These are phyloP conservation scores for Arachnomyces sp. DNA, from an alignment of 2,329 filamentous ascomycete species.

Conservation along the genomic window DNA sequence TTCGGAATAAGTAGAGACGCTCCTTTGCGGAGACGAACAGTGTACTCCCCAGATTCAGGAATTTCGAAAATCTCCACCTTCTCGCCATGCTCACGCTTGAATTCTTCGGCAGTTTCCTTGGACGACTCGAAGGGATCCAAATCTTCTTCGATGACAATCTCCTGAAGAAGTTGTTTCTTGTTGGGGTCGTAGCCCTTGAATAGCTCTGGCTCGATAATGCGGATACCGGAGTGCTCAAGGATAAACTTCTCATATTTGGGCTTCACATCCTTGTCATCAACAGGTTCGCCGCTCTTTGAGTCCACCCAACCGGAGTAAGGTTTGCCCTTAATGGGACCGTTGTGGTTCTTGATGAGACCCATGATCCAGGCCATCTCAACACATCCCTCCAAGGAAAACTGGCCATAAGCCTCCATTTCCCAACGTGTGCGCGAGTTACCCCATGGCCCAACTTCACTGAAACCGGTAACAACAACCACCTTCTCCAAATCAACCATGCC, in stretches of 20 bases:
- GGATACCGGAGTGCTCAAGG: constrained; percentile 92
- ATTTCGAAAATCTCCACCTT: constrained; percentile 98
- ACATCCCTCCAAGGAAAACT: constrained; percentile 95
- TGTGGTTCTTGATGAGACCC: constrained; percentile 98
- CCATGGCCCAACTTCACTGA: constrained; percentile 94
- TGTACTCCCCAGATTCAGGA: constrained; percentile 86
- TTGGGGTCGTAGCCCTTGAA: constrained; percentile 96
- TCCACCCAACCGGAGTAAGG: constrained; percentile 95
- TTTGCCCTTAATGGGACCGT: constrained; percentile 90
- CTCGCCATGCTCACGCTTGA: constrained; percentile 92
- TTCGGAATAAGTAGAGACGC: constrained; percentile 94
- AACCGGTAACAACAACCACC: constrained; percentile 94
- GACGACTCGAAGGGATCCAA: constrained; percentile 94
- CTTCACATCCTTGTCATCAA: constrained; percentile 98
- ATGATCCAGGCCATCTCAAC: constrained; percentile 99
- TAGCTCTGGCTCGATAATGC: constrained; percentile 92
- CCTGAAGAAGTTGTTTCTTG: constrained; percentile 96
- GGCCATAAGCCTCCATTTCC: constrained; percentile 97
- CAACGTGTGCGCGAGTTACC: constrained; percentile 96
- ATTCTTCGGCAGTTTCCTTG: constrained; percentile 95
- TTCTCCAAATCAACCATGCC: constrained; percentile 99
- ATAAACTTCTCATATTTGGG: constrained; percentile 95
- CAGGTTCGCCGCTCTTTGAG: constrained; percentile 83
- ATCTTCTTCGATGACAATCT: constrained; percentile 95
- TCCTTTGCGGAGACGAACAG: constrained; percentile 89